Evolutionary conservation across 2,329 filamentous ascomycete species (phyloP), one percentile per base, ranked within the genome.

Genomic region (Xylariaceae sp.): DNA sequence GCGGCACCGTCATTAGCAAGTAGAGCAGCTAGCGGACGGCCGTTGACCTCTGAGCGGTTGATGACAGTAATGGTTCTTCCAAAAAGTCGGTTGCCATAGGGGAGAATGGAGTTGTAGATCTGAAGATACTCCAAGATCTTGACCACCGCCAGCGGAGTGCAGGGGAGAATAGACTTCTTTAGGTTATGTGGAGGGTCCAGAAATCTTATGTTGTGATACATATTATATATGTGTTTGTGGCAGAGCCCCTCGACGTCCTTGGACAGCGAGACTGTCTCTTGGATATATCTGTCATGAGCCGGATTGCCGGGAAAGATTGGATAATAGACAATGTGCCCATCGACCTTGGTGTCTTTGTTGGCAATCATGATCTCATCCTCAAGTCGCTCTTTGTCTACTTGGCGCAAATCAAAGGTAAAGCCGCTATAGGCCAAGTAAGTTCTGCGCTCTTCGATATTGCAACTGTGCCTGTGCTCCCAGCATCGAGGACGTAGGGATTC

Each of bases 201-300:
- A 79, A 93, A 98, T 63, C 95, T 91, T 68, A 96, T 86, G 78
- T 99, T 99, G 80, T 97, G 90, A 78, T 98, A 99, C 93, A 99
- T 97, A 83, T 99, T 99, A 84, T 93, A 93, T 70, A 98, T 89
- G 77, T 98, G 93, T 71, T 88, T 88, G 76, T 97, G 93, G 67
- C 89, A 91, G 56, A 99, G 85, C 37, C 95, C 95, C 75, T 99
- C 95, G 64, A 99, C 93, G 70, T 99, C 95, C 76, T 99, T 98
- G 74, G 84, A 78, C 43, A 96, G 83, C 54, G 91, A 87, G 54
- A 97, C 92, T 2, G 96, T 91, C 77, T 97, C 93, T 77, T 98
- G 93, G 64, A 99, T 86, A 74, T 98, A 98, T 74, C 90, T 89
- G 75, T 99, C 95, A 75, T 96, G 91, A 23, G 86, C 83, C 50